phyloP scores from a whole-genome alignment of 2,329 filamentous ascomycete genomes.

The Claviceps sp. region DNA sequence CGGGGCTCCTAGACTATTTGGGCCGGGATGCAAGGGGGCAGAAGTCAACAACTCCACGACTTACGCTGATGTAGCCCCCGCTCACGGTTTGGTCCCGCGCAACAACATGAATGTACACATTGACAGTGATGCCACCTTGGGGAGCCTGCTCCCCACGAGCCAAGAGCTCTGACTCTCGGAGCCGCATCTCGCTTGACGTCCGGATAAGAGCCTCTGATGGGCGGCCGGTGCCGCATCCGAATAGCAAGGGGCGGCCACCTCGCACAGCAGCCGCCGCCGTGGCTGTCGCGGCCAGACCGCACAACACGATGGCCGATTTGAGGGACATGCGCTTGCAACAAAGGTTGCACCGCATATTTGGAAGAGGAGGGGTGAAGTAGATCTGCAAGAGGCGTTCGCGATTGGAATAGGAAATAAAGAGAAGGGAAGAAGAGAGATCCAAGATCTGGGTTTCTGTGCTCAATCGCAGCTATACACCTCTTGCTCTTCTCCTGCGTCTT shows the following conservation, averaged over 20 bases:
- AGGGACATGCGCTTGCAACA: background rate
- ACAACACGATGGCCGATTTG: background rate
- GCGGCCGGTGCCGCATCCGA: slow-evolving; percentile 1
- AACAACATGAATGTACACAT: slow-evolving; percentile 1
- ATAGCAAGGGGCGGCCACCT: background rate
- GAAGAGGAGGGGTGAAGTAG: too few species aligned
- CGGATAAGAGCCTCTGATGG: background rate
- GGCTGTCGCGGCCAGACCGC: background rate
- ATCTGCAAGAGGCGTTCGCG: too few species aligned
- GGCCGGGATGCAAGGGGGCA: too few species aligned
- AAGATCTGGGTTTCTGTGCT: too few species aligned
- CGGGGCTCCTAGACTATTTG: too few species aligned
- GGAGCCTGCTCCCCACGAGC: background rate
- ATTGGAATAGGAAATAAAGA: too few species aligned
- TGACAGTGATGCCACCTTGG: background rate
- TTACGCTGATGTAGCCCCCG: background rate
- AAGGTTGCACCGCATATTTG: too few species aligned
- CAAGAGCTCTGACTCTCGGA: background rate
- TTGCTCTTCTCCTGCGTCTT: too few species aligned
- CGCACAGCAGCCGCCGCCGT: background rate
- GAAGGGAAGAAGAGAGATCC: too few species aligned
- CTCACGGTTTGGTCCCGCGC: background rate
- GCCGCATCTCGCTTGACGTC: background rate
- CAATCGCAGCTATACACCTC: too few species aligned
- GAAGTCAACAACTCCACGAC: background rate